phyloP scores from a whole-genome alignment of 1,139 yeast species.

The Debaryomyces fabryi region DNA sequence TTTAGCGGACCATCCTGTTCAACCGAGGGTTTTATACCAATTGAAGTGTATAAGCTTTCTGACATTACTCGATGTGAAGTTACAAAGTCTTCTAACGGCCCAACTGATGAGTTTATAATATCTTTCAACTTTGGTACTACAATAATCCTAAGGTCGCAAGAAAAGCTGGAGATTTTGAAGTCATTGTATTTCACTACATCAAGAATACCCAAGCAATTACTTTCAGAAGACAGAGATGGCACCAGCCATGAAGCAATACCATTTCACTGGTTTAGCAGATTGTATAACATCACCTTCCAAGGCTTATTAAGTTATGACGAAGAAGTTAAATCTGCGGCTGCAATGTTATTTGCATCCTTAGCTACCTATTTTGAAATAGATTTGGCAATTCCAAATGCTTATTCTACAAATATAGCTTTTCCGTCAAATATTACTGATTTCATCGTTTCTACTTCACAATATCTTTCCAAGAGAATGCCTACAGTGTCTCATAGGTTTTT shows the following conservation, averaged over 20 bases:
- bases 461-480: conserved; percentile 60
- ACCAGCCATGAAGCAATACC: conserved; percentile 22
- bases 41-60: conserved; percentile 53
- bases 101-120: conserved; percentile 55
- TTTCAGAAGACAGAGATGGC: conserved; percentile 26
- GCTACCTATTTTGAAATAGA: conserved; percentile 62
- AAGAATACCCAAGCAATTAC: conserved; percentile 40
- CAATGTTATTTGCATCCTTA: conserved; percentile 63
- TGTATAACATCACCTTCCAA: conserved; percentile 66
- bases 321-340: conserved; percentile 66
- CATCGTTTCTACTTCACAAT: conserved; percentile 61
- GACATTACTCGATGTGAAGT: conserved; percentile 57
- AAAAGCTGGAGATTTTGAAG: conserved; percentile 68
- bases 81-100: conserved; percentile 48
- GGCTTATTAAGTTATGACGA: conserved; percentile 65
- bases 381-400: conserved; percentile 58
- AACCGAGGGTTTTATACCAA: conserved; percentile 45
- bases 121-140: conserved; percentile 46
- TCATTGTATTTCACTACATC: conserved; percentile 68
- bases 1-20: conserved; percentile 26
- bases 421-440: conserved; percentile 73
- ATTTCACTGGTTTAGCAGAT: conserved; percentile 54
- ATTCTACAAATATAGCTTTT: conserved; percentile 66
- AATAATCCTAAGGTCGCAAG: conserved; percentile 59
- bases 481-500: conserved; percentile 64